These are phyloP conservation scores for Salvia rosmarinus DNA, from an alignment of 257 asterid species.

Conservation along the genomic window DNA sequence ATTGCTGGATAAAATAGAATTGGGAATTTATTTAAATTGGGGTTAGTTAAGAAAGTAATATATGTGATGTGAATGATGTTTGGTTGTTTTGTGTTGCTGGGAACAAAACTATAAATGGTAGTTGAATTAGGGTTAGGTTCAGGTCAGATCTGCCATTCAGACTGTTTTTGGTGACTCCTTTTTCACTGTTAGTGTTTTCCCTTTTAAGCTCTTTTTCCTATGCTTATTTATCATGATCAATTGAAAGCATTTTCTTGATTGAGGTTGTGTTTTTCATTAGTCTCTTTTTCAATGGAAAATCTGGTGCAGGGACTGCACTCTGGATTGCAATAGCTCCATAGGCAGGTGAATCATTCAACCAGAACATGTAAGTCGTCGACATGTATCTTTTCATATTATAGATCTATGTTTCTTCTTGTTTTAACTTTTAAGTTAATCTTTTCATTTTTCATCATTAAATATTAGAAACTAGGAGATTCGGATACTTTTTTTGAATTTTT, in stretches of 20 bases:
- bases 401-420: constrained; percentile 25
- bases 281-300: constrained; percentile 34
- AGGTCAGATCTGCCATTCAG: constrained; percentile 41
- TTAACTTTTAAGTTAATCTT: constrained; percentile 5
- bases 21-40: constrained; percentile 20
- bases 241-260: not conserved
- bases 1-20: not conserved
- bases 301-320: constrained; percentile 37
- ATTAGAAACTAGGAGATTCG: constrained; percentile 1
- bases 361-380: constrained; percentile 51
- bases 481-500: not conserved
- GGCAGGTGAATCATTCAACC: constrained; percentile 39
- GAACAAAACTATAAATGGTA: not conserved
- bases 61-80: constrained; percentile 14
- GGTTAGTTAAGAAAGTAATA: not conserved
- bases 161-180: constrained; percentile 21
- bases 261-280: constrained; percentile 26
- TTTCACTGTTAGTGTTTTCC: constrained; percentile 23
- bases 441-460: constrained; percentile 11
- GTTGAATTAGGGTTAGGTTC: constrained; percentile 43
- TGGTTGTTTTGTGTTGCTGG: constrained; percentile 21
- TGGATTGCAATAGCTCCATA: not conserved
- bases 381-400: not conserved
- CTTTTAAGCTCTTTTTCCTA: not conserved
- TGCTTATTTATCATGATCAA: constrained; percentile 14